phyloP scores from a whole-genome alignment of 2,329 filamentous ascomycete species.

The Pseudogymnoascus destructans region DNA sequence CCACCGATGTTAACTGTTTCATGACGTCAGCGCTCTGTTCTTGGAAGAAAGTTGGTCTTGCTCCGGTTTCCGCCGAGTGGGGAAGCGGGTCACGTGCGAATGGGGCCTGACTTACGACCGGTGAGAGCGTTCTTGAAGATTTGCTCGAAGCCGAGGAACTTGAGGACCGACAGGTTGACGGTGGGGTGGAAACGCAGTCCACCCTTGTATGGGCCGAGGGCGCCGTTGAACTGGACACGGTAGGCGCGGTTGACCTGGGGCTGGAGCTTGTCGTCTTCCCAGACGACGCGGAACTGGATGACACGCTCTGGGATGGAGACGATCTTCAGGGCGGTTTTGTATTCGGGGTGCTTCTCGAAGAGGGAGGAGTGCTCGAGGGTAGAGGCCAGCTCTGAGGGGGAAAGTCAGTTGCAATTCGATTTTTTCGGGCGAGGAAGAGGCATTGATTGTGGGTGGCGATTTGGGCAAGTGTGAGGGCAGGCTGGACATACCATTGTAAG shows the following conservation, averaged over 20 bases:
- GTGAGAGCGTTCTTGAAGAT: slow-evolving; percentile 99
- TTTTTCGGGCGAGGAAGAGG: not conserved
- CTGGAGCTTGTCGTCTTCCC: slow-evolving; percentile 87
- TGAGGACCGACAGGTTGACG: slow-evolving; percentile 70
- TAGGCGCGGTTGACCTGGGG: slow-evolving; percentile 89
- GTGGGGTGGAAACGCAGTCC: slow-evolving; percentile 89
- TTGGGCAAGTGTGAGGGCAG: slow-evolving; percentile 8
- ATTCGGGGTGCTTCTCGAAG: slow-evolving; percentile 89
- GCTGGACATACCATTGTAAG: slow-evolving; percentile 65
- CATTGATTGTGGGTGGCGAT: slow-evolving; percentile 6
- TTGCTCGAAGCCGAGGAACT: slow-evolving; percentile 98
- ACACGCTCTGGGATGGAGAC: slow-evolving; percentile 85
- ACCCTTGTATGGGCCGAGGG: slow-evolving; percentile 95
- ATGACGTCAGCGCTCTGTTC: slow-evolving; percentile 9
- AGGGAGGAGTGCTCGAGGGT: slow-evolving; percentile 89
- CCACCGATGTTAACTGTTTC: slow-evolving; percentile 79
- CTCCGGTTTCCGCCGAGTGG: not conserved
- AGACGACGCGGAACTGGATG: slow-evolving; percentile 93
- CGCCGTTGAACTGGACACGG: slow-evolving; percentile 97
- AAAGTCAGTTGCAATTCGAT: not conserved
- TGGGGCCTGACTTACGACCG: slow-evolving; percentile 52
- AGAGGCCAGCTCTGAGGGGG: slow-evolving; percentile 68
- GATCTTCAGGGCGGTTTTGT: slow-evolving; percentile 78
- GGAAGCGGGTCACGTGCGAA: not conserved
- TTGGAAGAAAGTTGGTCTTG: not conserved